These are phyloP conservation scores for Allium sativum DNA, from an alignment of 106 monocot species.

Conservation along the genomic window DNA sequence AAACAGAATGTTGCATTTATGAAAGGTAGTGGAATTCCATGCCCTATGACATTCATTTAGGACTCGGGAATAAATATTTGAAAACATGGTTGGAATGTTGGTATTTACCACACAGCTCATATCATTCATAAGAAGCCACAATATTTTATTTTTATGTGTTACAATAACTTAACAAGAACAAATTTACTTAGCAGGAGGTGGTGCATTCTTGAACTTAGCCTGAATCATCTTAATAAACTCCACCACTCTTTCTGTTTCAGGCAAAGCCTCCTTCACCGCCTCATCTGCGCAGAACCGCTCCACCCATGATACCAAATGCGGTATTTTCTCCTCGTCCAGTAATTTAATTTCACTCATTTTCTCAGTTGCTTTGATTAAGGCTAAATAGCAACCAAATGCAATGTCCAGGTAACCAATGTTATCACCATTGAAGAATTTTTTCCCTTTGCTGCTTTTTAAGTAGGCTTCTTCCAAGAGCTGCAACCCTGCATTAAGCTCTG, in stretches of 20 bases:
- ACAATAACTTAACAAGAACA: too few relatives aligned
- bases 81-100: too few relatives aligned
- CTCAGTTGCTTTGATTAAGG: slow-evolving; percentile 16
- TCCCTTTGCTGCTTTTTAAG: slow-evolving; percentile 27
- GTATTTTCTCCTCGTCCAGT: slow-evolving; percentile 3
- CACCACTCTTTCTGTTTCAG: not conserved
- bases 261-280: slow-evolving; percentile 5
- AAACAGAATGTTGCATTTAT: too few relatives aligned
- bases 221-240: not conserved
- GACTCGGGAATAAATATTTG: too few relatives aligned
- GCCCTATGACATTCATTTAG: too few relatives aligned
- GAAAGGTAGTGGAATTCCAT: too few relatives aligned
- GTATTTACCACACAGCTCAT: too few relatives aligned
- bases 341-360: not conserved
- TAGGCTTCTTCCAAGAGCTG: slow-evolving; percentile 31
- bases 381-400: slow-evolving; percentile 23
- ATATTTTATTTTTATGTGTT: too few relatives aligned
- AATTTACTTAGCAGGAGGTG: not conserved
- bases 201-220: not conserved
- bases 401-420: slow-evolving; percentile 37
- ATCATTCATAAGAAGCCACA: too few relatives aligned
- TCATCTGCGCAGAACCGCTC: not conserved
- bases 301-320: not conserved
- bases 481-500: slow-evolving; percentile 7
- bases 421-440: slow-evolving; percentile 28